A percentile compares a stretch with the other conserved stretches of the same genome.
Evolutionary conservation across 2,329 filamentous ascomycete species (phyloP).

Genomic region (Trichoderma sp.): DNA sequence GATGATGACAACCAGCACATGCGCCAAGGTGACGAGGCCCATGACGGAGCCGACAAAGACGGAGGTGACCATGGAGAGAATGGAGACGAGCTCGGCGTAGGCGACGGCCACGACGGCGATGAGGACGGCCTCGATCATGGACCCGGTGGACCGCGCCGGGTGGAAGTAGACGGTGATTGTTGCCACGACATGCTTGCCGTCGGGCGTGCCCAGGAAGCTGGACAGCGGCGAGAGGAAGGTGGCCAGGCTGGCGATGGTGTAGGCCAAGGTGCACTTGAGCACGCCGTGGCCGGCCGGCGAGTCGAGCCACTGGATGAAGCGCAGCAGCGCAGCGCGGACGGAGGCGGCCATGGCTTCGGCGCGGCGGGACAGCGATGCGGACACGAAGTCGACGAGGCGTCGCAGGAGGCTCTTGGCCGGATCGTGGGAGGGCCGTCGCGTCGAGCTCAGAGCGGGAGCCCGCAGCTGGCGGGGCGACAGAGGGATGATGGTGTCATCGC

Average conservation of each 20-base stretch:
- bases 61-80: conserved; percentile 80
- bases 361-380: conserved; percentile 4
- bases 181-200: conserved; percentile 87
- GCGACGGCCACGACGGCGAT: conserved; percentile 73
- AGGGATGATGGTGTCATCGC: conserved; percentile 16
- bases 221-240: conserved; percentile 76
- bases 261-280: conserved; percentile 84
- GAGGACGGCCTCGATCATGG: conserved; percentile 79
- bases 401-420: conserved; percentile 12
- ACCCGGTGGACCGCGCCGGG: conserved; percentile 76
- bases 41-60: conserved; percentile 70
- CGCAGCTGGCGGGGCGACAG: conserved; percentile 17
- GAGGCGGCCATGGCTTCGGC: conserved; percentile 19
- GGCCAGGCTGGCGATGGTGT: conserved; percentile 76
- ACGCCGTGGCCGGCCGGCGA: conserved; percentile 74
- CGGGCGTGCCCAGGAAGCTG: conserved; percentile 72
- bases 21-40: conserved; percentile 68
- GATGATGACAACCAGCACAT: conserved; percentile 72
- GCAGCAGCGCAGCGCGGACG: conserved; percentile 10
- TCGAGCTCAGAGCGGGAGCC: neutral
- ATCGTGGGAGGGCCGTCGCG: neutral
- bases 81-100: conserved; percentile 66
- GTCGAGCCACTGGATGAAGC: conserved; percentile 51
- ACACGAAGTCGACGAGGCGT: conserved; percentile 5
- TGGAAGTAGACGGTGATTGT: conserved; percentile 92